These are phyloP conservation scores for Hibiscus syriacus DNA, from an alignment of 345 rosid genomes.

Conservation along the genomic window DNA sequence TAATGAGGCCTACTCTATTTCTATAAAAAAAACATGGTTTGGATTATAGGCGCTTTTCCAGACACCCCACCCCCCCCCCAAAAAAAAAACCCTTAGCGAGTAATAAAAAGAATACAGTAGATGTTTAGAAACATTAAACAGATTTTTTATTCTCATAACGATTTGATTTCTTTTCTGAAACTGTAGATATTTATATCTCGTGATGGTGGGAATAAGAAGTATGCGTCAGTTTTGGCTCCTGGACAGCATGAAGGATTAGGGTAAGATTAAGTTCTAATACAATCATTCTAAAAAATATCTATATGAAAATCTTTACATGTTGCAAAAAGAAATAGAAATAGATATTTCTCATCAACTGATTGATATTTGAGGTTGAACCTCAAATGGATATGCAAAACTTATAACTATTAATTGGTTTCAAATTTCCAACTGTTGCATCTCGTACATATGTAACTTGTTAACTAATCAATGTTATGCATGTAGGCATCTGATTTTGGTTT, in stretches of 20 bases:
- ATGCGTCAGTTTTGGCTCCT: constrained; percentile 97
- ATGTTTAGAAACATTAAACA: constrained; percentile 4
- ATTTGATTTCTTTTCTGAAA: not conserved
- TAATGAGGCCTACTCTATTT: too few species aligned
- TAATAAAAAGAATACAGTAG: not conserved
- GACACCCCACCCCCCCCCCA: too few species aligned
- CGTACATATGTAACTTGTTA: not conserved
- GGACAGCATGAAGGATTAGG: constrained; percentile 93
- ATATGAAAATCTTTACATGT: not conserved
- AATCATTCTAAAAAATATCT: not conserved
- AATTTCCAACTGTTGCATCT: too few species aligned
- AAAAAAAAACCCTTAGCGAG: too few species aligned
- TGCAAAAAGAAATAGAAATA: not conserved
- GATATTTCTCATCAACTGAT: too few species aligned
- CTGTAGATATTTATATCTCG: constrained; percentile 91
- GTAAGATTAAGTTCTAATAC: constrained; percentile 27
- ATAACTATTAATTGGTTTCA: too few species aligned
- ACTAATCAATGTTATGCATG: not conserved
- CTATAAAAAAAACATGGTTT: too few species aligned
- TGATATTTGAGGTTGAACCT: too few species aligned
- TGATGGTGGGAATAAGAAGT: constrained; percentile 74
- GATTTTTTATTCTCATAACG: not conserved
- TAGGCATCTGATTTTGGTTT: not conserved
- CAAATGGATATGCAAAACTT: too few species aligned
- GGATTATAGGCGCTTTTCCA: not conserved